Base-by-base conservation (phyloP, 768 basidiomycete genomes). In the Leccinum boreale region DNA sequence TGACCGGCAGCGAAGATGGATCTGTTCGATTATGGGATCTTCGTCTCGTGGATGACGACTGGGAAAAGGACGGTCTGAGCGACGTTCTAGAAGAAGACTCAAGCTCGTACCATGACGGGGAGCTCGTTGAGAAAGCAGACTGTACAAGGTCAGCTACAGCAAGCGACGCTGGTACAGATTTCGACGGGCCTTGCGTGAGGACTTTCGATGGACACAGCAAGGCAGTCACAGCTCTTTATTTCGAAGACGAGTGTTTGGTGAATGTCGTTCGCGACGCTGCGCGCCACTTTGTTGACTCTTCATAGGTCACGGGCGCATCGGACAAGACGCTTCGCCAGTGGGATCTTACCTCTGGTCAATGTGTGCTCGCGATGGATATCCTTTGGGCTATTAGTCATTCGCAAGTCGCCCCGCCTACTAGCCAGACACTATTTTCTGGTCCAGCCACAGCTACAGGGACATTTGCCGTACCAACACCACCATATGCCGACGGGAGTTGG, bases 331-430 rank as follows among this genome's bases (percentile, higher is more conserved):
- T 99, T 55, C 91, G 97, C 3, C 96, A 98, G 70, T 99, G 97
- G 97, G 97, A 98, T 69, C 83, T 98, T 54, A 85, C 83, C 19
- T 98, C 97, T 0, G 97, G 96, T 7, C 97, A 98, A 78, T 99
- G 97, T 73, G 89, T 98, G 48, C 88, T 97, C 79, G 96, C 96
- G 23, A 99, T 99, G 97, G 97, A 99, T 73, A 97, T 99, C 62
- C 85, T 99, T 24, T 99, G 97, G 97, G 97, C 96, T 2, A 96
- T 98, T 64, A 94, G 93, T 10, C 96, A 98, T 73, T 86, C 94
- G 3, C 80, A 87, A 39, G 69, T 76, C 24, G 66, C 78, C 11
- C 71, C 72, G 15, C 68, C 81, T 21, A 75, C 78, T 17, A 70
- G 65, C 46, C 71, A 74, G 2, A 58, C 81, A 31, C 72, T 80